A percentile compares a stretch with the other conserved stretches of the same genome.
Evolutionary conservation across 805 yeast genomes (phyloP).

Genomic region (Myxozyma mucilagina): DNA sequence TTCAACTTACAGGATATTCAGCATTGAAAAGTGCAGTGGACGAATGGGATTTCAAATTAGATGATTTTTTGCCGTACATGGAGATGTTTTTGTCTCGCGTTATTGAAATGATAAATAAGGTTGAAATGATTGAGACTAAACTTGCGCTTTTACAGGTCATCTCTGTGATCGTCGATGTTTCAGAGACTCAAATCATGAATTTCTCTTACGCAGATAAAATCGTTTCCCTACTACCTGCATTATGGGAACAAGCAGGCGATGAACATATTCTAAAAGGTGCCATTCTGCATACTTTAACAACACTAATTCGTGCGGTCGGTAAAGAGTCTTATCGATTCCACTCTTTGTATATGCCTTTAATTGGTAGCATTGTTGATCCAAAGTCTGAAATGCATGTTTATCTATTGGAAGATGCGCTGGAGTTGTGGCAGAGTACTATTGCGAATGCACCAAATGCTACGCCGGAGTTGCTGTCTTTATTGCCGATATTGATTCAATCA

Average conservation of each 20-base stretch:
- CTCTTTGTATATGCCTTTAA: slow-evolving; percentile 56
- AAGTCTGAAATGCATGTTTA: slow-evolving; percentile 55
- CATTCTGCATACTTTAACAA: slow-evolving; percentile 41
- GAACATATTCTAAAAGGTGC: slow-evolving; percentile 43
- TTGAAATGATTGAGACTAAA: slow-evolving; percentile 71
- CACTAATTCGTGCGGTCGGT: slow-evolving; percentile 38
- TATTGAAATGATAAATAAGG: slow-evolving; percentile 51
- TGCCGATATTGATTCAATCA: slow-evolving; percentile 58
- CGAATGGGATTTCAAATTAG: slow-evolving; percentile 82
- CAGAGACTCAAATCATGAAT: slow-evolving; percentile 36
- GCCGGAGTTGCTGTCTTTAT: slow-evolving; percentile 47
- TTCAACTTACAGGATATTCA: slow-evolving; percentile 69
- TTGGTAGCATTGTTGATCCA: slow-evolving; percentile 62
- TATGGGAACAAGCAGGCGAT: slow-evolving; percentile 66
- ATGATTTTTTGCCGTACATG: slow-evolving; percentile 65
- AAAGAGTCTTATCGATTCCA: slow-evolving; percentile 25
- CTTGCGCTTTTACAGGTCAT: slow-evolving; percentile 69
- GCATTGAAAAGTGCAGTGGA: slow-evolving; percentile 69
- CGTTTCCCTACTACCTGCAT: slow-evolving; percentile 57
- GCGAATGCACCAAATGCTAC: slow-evolving; percentile 52
- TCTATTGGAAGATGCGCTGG: slow-evolving; percentile 82
- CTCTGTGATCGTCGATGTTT: slow-evolving; percentile 50
- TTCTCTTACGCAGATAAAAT: slow-evolving; percentile 36
- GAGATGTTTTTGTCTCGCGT: slow-evolving; percentile 48
- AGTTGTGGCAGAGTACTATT: slow-evolving; percentile 69